These are phyloP conservation scores for Fusarium lyarnte DNA, from an alignment of 2,329 filamentous ascomycete genomes.

Conservation along the genomic window DNA sequence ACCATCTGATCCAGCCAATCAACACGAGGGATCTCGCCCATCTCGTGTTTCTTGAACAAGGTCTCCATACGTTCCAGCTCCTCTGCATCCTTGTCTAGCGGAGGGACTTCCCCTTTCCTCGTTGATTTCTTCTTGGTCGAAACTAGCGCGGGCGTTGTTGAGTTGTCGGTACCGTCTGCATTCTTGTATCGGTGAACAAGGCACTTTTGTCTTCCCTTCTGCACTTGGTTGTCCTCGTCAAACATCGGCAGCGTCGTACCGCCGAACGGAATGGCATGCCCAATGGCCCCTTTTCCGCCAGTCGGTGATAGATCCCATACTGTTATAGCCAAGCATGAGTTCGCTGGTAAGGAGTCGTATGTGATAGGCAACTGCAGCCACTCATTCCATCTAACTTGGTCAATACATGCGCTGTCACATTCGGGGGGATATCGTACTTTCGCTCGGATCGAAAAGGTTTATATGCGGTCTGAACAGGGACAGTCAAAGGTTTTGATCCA, in stretches of 20 bases:
- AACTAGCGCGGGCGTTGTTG: constrained; percentile 77
- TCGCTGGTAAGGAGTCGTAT: constrained; percentile 82
- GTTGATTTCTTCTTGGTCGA: constrained; percentile 64
- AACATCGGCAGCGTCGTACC: constrained; percentile 94
- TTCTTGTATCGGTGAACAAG: constrained; percentile 81
- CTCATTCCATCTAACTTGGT: constrained; percentile 80
- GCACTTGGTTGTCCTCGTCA: constrained; percentile 88
- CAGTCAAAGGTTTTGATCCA: constrained; percentile 92
- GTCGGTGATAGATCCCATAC: constrained; percentile 93
- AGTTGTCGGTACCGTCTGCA: constrained; percentile 85
- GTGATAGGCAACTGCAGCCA: constrained; percentile 90
- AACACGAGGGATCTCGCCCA: constrained; percentile 92
- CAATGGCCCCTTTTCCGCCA: constrained; percentile 73
- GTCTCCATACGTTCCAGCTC: constrained; percentile 91
- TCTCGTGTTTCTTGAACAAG: constrained; percentile 96
- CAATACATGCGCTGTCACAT: neutral
- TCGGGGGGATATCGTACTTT: constrained; percentile 54
- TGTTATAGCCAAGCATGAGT: constrained; percentile 88
- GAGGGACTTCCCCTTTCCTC: constrained; percentile 59
- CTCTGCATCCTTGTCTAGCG: constrained; percentile 75
- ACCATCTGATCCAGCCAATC: constrained; percentile 97
- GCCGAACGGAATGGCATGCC: constrained; percentile 89
- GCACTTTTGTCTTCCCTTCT: constrained; percentile 94
- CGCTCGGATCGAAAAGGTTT: constrained; percentile 84
- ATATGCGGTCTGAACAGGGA: constrained; percentile 92